Percentiles rank a stretch among this genome's conserved stretches.
phyloP scores from a whole-genome alignment of 148 eudicot genomes.

The Rhododendron ovatum region DNA sequence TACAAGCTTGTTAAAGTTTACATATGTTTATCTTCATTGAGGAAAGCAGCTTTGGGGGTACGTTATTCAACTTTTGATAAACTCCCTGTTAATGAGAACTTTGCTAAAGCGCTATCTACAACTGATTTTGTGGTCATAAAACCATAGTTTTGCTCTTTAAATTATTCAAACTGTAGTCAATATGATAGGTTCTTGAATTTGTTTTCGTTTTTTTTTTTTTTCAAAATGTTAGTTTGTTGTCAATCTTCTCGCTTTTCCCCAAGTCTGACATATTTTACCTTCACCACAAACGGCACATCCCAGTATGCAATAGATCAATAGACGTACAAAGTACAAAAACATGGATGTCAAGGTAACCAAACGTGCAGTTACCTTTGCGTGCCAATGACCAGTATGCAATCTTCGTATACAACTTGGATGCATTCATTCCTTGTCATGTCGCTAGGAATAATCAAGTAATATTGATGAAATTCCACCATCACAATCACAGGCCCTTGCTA shows the following conservation, averaged over 20 bases:
- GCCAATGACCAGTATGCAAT: not conserved
- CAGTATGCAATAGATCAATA: not conserved
- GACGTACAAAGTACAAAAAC: not conserved
- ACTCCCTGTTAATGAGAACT: not conserved
- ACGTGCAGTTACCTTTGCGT: not conserved
- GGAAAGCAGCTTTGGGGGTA: constrained; percentile 95
- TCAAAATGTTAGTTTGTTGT: not conserved
- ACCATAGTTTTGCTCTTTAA: not conserved
- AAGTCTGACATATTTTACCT: not conserved
- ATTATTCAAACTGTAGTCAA: not conserved
- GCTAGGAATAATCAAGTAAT: not conserved
- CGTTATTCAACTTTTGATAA: constrained; percentile 10
- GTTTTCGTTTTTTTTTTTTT: not conserved
- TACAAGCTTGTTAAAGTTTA: constrained; percentile 80
- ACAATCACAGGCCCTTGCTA: constrained; percentile 74
- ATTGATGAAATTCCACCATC: constrained; percentile 6
- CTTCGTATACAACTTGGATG: not conserved
- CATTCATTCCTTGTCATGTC: not conserved
- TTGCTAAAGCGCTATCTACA: not conserved
- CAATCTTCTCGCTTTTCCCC: not conserved
- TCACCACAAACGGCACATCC: not conserved
- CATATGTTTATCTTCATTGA: constrained; percentile 69
- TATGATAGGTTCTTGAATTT: not conserved
- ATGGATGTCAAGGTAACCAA: not conserved
- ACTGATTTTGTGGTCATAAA: not conserved